phyloP scores from a whole-genome alignment of 164 flowering plant species.

The Annona cherimola region DNA sequence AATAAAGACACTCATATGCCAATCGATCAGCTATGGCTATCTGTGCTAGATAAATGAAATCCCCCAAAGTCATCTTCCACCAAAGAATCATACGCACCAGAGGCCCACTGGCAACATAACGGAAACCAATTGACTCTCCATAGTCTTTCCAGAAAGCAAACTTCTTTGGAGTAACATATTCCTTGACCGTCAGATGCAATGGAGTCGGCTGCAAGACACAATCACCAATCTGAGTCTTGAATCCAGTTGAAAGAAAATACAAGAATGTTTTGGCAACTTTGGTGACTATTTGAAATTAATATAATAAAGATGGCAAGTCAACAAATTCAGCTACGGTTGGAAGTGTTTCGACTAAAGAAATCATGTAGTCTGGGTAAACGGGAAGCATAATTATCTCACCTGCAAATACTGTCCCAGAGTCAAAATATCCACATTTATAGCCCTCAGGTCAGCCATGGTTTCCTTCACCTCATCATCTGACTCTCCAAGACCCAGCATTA shows the following conservation, averaged over 20 bases:
- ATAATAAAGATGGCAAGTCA: too few relatives aligned
- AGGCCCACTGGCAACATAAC: slow-evolving; percentile 97
- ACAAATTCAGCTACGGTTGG: too few relatives aligned
- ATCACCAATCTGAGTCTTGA: background rate
- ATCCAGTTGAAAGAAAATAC: background rate
- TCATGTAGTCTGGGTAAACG: background rate
- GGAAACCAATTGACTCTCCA: slow-evolving; percentile 90
- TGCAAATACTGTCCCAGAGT: slow-evolving; percentile 95
- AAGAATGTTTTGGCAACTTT: too few relatives aligned
- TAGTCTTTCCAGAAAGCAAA: slow-evolving; percentile 87
- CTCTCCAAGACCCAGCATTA: slow-evolving; percentile 94
- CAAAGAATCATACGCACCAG: slow-evolving; percentile 37
- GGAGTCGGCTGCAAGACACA: slow-evolving; percentile 75
- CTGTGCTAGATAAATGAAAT: too few relatives aligned
- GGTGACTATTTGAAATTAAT: too few relatives aligned
- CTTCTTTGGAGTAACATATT: slow-evolving; percentile 86
- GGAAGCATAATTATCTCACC: slow-evolving; percentile 33
- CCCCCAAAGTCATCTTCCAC: background rate
- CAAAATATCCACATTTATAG: slow-evolving; percentile 80
- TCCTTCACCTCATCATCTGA: slow-evolving; percentile 80
- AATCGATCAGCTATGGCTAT: too few relatives aligned
- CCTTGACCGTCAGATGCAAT: slow-evolving; percentile 86
- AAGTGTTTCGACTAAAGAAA: background rate
- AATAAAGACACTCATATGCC: too few relatives aligned
- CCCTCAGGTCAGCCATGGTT: slow-evolving; percentile 78